phyloP scores from a whole-genome alignment of 805 yeast species.

The Zygoascus flipseniorum region DNA sequence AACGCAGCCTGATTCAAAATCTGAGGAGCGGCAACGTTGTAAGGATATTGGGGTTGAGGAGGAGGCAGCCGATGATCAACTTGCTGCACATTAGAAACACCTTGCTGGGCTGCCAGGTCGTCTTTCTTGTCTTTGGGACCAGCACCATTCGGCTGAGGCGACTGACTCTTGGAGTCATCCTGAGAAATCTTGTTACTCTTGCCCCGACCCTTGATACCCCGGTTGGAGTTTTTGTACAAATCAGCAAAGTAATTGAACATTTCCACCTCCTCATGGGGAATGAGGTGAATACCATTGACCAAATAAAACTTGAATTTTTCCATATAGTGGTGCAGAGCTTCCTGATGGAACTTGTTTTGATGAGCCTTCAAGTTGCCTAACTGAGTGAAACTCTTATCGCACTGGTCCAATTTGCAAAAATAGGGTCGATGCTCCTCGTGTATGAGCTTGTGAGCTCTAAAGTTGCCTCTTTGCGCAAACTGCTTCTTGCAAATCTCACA shows the following conservation, averaged over 20 bases:
- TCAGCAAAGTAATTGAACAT: constrained; percentile 70
- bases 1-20: constrained; percentile 2
- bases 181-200: constrained; percentile 32
- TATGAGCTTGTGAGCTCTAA: constrained; percentile 78
- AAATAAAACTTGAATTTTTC: constrained; percentile 31
- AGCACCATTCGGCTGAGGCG: constrained; percentile 1
- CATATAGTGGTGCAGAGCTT: constrained; percentile 60
- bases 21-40: neutral
- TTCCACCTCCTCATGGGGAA: constrained; percentile 58
- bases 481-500: constrained; percentile 70
- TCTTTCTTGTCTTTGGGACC: neutral
- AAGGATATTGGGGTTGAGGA: neutral
- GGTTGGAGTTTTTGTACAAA: constrained; percentile 78
- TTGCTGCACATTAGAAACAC: neutral
- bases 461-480: constrained; percentile 85
- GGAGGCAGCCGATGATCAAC: neutral
- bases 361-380: constrained; percentile 90
- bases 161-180: constrained; percentile 4
- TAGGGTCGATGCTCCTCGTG: constrained; percentile 75
- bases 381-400: constrained; percentile 82
- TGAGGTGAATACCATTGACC: constrained; percentile 23
- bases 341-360: constrained; percentile 80
- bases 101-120: constrained; percentile 5
- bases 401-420: constrained; percentile 69
- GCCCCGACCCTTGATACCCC: constrained; percentile 91